Conservation (phyloP, 371 early-diverging fungal genomes). For the Mucor racemosus region DNA sequence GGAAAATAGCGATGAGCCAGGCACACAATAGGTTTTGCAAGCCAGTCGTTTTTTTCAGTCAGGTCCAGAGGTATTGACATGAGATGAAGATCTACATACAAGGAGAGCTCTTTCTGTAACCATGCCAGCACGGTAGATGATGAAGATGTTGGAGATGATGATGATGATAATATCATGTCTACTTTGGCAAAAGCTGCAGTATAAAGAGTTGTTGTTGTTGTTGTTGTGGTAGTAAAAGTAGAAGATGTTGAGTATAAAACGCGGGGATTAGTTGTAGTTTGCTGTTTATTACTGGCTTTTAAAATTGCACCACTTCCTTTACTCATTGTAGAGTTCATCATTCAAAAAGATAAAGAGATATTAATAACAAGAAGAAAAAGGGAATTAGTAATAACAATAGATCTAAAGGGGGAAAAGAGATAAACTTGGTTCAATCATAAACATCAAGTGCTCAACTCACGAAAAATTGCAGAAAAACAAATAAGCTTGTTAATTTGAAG, state of each 20-base stretch:
- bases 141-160: background rate
- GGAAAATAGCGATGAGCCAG: constrained; percentile 46
- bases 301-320: constrained; percentile 5
- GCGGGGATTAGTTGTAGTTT: constrained; percentile 1
- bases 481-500: constrained; percentile 8
- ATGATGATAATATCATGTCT: constrained; percentile 2
- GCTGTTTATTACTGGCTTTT: constrained; percentile 12
- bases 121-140: constrained; percentile 47
- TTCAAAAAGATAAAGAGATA: background rate
- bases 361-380: background rate
- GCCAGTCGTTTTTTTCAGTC: constrained; percentile 15
- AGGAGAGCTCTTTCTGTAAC: constrained; percentile 38
- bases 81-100: constrained; percentile 34
- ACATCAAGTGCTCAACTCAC: constrained; percentile 9
- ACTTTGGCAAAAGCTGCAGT: constrained; percentile 5
- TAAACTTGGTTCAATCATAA: constrained; percentile 11
- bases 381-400: background rate
- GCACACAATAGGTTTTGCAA: constrained; percentile 32
- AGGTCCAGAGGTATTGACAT: constrained; percentile 24
- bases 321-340: background rate
- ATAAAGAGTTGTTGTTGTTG: constrained; percentile 1
- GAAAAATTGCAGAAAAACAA: background rate
- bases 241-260: constrained; percentile 14
- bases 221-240: constrained; percentile 4
- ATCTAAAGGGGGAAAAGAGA: background rate